Percentiles rank a stretch among this genome's conserved stretches.
phyloP scores from a whole-genome alignment of 176 grass and related monocot genomes.

The Eleusine coracana region DNA sequence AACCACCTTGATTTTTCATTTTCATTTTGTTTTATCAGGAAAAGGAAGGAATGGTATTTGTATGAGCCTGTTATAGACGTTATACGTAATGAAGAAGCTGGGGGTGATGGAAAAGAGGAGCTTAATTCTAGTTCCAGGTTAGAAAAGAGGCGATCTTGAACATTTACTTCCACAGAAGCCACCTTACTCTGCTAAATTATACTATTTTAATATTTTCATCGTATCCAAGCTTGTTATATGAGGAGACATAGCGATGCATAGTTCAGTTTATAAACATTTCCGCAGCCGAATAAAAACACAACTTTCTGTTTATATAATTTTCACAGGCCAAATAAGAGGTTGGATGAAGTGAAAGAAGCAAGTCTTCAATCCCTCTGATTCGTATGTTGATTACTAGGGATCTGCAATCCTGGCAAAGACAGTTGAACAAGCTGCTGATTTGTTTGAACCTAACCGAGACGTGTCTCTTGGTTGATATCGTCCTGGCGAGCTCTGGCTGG shows the following conservation, averaged over 20 bases:
- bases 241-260: neutral
- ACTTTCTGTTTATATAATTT: neutral
- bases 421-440: neutral
- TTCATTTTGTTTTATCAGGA: constrained; percentile 52
- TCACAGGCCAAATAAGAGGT: constrained; percentile 50
- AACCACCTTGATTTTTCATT: constrained; percentile 6
- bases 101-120: constrained; percentile 56
- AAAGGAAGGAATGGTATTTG: constrained; percentile 95
- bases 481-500: neutral
- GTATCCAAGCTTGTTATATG: neutral
- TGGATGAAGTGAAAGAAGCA: constrained; percentile 49
- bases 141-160: neutral
- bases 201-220: neutral
- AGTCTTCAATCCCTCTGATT: constrained; percentile 36
- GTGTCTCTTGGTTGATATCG: neutral
- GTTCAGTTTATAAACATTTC: neutral
- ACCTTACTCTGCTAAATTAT: neutral
- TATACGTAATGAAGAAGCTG: constrained; percentile 63
- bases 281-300: neutral
- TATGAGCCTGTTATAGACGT: constrained; percentile 83
- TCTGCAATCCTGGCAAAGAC: neutral
- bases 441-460: neutral
- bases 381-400: no score
- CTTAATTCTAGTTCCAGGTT: constrained; percentile 66
- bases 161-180: neutral